phyloP scores from a whole-genome alignment of 805 yeast genomes.

The Candida hungchunana region DNA sequence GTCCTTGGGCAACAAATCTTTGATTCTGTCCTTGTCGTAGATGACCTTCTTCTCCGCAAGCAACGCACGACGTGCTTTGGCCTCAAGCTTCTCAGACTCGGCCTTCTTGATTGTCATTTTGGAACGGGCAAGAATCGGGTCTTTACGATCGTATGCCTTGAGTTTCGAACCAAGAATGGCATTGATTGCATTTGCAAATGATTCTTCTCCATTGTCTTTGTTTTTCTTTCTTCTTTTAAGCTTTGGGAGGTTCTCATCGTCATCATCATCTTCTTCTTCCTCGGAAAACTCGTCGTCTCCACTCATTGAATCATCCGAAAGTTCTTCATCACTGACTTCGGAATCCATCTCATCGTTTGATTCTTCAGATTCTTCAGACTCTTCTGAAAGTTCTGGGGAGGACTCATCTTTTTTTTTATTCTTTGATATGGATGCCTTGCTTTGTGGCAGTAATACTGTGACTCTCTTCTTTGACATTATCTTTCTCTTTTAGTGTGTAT shows the following conservation, averaged over 20 bases:
- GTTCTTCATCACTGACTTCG: conserved; percentile 9
- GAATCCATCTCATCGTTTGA: conserved; percentile 12
- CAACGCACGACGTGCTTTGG: conserved; percentile 71
- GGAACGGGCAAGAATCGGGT: conserved; percentile 88
- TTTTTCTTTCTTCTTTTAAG: conserved; percentile 54
- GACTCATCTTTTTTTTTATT: background rate
- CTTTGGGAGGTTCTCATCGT: conserved; percentile 37
- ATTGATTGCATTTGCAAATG: conserved; percentile 77
- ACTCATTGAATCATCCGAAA: conserved; percentile 10
- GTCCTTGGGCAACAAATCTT: conserved; percentile 60
- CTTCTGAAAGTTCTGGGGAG: conserved; percentile 1
- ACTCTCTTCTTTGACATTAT: conserved; percentile 23
- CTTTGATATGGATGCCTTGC: no score
- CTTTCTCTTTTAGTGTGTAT: background rate
- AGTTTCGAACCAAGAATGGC: conserved; percentile 81
- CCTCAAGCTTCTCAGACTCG: conserved; percentile 78
- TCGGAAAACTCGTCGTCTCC: conserved; percentile 17
- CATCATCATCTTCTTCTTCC: conserved; percentile 18
- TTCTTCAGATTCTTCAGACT: background rate
- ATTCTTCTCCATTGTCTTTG: conserved; percentile 64
- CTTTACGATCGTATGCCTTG: conserved; percentile 83
- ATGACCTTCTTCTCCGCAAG: conserved; percentile 65
- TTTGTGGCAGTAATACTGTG: conserved; percentile 17
- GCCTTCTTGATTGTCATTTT: conserved; percentile 63
- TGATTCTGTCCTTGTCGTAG: conserved; percentile 63